Percentiles rank a stretch among this genome's conserved stretches.
Conservation (phyloP, 2,329 filamentous ascomycete species). For the Metarhizium album region DNA sequence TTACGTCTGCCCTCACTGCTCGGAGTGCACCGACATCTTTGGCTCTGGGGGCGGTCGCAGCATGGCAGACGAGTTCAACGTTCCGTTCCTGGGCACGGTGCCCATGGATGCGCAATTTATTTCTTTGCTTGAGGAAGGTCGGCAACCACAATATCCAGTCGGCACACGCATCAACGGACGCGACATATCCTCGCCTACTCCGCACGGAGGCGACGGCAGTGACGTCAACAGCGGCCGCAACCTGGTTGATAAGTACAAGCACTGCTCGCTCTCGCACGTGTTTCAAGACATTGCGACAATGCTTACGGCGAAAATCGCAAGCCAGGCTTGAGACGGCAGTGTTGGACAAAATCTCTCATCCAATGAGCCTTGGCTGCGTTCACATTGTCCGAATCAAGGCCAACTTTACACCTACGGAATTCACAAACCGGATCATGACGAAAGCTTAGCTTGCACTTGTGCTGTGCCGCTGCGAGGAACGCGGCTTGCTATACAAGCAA, state of each 20-base stretch:
- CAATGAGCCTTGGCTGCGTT: background rate
- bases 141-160: conserved; percentile 53
- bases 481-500: too few species aligned
- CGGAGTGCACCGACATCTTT: conserved; percentile 88
- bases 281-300: conserved; percentile 52
- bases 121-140: conserved; percentile 67
- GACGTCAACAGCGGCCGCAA: conserved; percentile 18
- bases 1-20: conserved; percentile 70
- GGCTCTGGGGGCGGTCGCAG: conserved; percentile 78
- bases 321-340: conserved; percentile 2
- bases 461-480: too few species aligned
- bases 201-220: conserved; percentile 16
- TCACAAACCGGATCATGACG: too few species aligned
- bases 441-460: too few species aligned
- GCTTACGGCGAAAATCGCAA: background rate
- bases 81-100: conserved; percentile 75
- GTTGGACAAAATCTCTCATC: too few species aligned
- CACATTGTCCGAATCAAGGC: too few species aligned
- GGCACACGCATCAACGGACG: conserved; percentile 53
- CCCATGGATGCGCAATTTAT: conserved; percentile 93
- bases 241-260: conserved; percentile 61
- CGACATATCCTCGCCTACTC: conserved; percentile 28
- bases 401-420: too few species aligned
- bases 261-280: conserved; percentile 58
- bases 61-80: conserved; percentile 79